Evolutionary conservation across 331 rosid genomes (phyloP).

Genomic region (Malus hybrid): DNA sequence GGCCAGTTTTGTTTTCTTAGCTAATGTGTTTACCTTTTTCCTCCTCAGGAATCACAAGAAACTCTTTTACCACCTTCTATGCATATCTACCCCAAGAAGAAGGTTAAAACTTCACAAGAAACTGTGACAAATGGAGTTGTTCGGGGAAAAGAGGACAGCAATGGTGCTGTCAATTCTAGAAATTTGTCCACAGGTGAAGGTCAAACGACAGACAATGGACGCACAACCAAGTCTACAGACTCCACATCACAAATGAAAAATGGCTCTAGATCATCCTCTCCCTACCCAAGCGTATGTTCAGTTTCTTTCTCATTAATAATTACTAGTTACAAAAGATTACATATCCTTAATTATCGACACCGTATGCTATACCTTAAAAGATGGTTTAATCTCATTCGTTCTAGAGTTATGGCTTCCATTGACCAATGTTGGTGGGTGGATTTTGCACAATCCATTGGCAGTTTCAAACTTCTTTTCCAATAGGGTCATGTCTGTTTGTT

Average conservation of each 20-base stretch:
- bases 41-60: slow-evolving; percentile 69
- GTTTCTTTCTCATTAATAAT: slow-evolving; percentile 8
- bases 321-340: background rate
- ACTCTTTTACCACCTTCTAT: slow-evolving; percentile 72
- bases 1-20: background rate
- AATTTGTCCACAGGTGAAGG: slow-evolving; percentile 16
- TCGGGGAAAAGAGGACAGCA: slow-evolving; percentile 12
- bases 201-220: slow-evolving; percentile 26
- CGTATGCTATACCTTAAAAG: too few species aligned
- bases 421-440: background rate
- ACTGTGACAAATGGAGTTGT: slow-evolving; percentile 32
- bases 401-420: background rate
- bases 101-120: slow-evolving; percentile 44
- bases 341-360: background rate
- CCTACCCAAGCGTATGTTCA: slow-evolving; percentile 61
- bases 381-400: background rate
- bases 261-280: slow-evolving; percentile 41
- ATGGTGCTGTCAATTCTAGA: slow-evolving; percentile 20
- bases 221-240: slow-evolving; percentile 24
- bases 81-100: slow-evolving; percentile 54
- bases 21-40: slow-evolving; percentile 1
- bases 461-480: background rate
- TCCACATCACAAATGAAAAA: slow-evolving; percentile 27
- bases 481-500: background rate
- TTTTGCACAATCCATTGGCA: background rate